A percentile compares a stretch with the other conserved stretches of the same genome.
Conservation (phyloP, 2,329 filamentous ascomycete species). For the Ceratocystis diversiconidia region DNA sequence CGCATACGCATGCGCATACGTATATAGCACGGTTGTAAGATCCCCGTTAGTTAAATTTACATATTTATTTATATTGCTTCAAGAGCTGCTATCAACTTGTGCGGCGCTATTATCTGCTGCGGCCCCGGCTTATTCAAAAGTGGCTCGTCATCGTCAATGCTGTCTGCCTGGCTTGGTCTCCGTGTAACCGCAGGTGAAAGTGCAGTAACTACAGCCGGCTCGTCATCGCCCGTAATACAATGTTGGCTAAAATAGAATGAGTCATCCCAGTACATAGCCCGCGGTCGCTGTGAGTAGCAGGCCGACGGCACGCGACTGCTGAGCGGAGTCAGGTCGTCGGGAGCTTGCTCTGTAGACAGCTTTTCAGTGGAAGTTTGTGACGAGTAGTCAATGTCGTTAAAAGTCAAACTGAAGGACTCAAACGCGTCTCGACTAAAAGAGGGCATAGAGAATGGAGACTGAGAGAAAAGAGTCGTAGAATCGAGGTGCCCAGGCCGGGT, state of each 20-base stretch:
- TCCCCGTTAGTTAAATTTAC: neutral
- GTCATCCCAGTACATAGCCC: neutral
- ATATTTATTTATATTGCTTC: neutral
- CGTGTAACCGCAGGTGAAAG: conserved; percentile 3
- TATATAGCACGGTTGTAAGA: neutral
- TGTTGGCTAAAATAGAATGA: neutral
- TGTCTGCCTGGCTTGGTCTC: conserved; percentile 3
- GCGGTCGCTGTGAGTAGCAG: neutral
- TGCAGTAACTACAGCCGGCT: conserved; percentile 2
- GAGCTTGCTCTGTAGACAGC: neutral
- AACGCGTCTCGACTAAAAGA: neutral
- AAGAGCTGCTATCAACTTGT: neutral
- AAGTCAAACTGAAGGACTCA: neutral
- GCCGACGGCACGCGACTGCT: neutral
- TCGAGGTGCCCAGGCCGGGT: neutral
- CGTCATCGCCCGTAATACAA: conserved; percentile 10
- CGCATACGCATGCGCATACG: neutral
- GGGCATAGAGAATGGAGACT: neutral
- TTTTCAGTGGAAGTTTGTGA: too few species aligned
- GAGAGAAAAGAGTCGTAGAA: neutral
- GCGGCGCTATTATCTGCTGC: neutral
- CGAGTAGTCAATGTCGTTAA: too few species aligned
- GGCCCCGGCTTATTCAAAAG: neutral
- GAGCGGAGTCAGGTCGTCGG: neutral
- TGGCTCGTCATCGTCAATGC: conserved; percentile 1